Base-by-base conservation (phyloP, 2,329 filamentous ascomycete species). In the Canariomyces notabilis region DNA sequence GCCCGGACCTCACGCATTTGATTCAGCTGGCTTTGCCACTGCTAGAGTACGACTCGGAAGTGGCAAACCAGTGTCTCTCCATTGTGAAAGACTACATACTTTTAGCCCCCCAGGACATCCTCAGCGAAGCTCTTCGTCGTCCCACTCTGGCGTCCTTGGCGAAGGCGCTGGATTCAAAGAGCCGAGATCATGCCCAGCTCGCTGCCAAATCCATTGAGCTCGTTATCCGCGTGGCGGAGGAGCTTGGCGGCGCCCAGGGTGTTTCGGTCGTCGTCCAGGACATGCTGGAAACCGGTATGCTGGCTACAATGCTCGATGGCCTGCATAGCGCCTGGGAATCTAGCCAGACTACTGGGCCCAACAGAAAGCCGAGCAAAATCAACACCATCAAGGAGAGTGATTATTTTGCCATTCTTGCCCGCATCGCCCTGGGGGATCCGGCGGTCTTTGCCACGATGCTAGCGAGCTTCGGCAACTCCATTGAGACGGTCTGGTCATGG, bases 351-450 rank as follows among this genome's bases (percentile, higher is more conserved):
- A 87, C 86, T 0, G 91, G 93, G 0, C 90, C 91, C 0, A 86
- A 87, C 59, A 77, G 77, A 20, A 85, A 77, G 55, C 73, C 79
- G 16, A 77, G 82, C 33, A 78, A 80, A 22, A 77, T 96, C 26
- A 84, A 85, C 57, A 80, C 82, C 11, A 76, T 89, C 9, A 83
- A 87, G 1, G 82, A 95, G 60, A 86, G 86, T 0, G 87, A 95
- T 61, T 95, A 95, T 63, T 85, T 95, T 60, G 79, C 81, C 4
- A 81, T 97, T 2, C 74, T 98, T 2, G 83, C 88, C 2, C 84
- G 90, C 1, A 76, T 97, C 14, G 79, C 83, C 0, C 69, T 95
- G 2, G 82, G 83, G 1, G 85, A 85, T 31, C 87, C 90, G 1
- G 67, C 67, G 2, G 70, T 86, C 2, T 85, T 95, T 55, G 69